These are phyloP conservation scores for Neocatenulostroma microsporum DNA, from an alignment of 2,329 filamentous ascomycete genomes.

Conservation along the genomic window DNA sequence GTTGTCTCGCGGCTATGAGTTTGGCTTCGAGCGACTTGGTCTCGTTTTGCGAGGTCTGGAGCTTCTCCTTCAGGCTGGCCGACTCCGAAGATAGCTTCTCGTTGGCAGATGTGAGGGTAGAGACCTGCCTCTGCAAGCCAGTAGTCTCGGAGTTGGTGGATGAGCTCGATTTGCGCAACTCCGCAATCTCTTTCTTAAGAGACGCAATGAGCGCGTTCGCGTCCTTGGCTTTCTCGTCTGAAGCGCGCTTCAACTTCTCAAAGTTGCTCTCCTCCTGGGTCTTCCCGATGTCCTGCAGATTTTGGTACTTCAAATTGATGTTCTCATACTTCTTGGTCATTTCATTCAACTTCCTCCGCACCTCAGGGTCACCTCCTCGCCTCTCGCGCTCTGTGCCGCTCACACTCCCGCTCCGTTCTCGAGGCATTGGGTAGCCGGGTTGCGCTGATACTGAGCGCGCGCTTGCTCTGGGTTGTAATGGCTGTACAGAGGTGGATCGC, in stretches of 20 bases:
- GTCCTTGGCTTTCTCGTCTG: constrained; percentile 64
- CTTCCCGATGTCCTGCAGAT: constrained; percentile 69
- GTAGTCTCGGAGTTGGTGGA: constrained; percentile 20
- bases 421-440: constrained; percentile 24
- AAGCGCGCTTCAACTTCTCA: constrained; percentile 69
- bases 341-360: constrained; percentile 71
- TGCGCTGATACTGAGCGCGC: constrained; percentile 31
- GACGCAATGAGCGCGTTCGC: constrained; percentile 69
- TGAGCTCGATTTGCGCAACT: constrained; percentile 38
- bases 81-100: constrained; percentile 42
- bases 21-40: constrained; percentile 67
- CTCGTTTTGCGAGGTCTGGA: constrained; percentile 61
- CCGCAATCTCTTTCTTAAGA: constrained; percentile 66
- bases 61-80: constrained; percentile 37
- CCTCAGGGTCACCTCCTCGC: constrained; percentile 50
- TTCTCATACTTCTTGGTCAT: constrained; percentile 69
- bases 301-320: constrained; percentile 68
- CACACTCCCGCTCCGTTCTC: constrained; percentile 42
- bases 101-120: constrained; percentile 42
- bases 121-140: constrained; percentile 26
- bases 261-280: constrained; percentile 81
- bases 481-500: constrained; percentile 27
- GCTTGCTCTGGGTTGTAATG: constrained; percentile 19
- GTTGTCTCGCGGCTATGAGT: constrained; percentile 45
- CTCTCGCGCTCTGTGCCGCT: constrained; percentile 46